Conservation (phyloP, 2,329 filamentous ascomycete species). For the Aspergillus sp. region DNA sequence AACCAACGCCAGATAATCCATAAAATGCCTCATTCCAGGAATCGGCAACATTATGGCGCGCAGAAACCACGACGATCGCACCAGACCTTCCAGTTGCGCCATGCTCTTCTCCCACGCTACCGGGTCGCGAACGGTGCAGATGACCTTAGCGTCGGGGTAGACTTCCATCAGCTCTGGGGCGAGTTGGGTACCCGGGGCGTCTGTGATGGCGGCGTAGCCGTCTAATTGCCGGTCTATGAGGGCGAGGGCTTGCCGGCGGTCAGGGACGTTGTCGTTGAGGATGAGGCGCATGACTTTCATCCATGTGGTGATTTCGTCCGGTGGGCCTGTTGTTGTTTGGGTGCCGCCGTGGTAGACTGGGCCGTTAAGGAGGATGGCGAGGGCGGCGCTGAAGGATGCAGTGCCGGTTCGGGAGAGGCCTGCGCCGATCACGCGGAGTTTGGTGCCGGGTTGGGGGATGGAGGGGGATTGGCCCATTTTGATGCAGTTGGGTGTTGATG, state of each 20-base stretch:
- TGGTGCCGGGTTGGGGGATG: conserved; percentile 4
- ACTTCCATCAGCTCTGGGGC: conserved; percentile 50
- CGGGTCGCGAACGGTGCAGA: conserved; percentile 39
- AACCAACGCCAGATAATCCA: conserved; percentile 20
- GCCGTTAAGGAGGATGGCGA: conserved; percentile 51
- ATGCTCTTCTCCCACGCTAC: conserved; percentile 27
- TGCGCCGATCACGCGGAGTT: conserved; percentile 31
- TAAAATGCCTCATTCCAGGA: conserved; percentile 28
- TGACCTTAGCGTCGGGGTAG: conserved; percentile 53
- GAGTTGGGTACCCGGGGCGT: conserved; percentile 47
- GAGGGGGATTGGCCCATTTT: conserved; percentile 10
- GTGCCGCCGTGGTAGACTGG: conserved; percentile 55
- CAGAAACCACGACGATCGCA: conserved; percentile 21
- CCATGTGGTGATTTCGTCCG: conserved; percentile 27
- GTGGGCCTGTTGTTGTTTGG: conserved; percentile 29
- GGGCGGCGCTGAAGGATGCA: conserved; percentile 52
- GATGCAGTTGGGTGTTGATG: background rate
- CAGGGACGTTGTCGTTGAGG: background rate
- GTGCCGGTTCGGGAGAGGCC: conserved; percentile 52
- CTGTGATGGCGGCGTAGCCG: conserved; percentile 52
- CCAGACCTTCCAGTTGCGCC: conserved; percentile 17
- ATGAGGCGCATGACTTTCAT: conserved; percentile 15
- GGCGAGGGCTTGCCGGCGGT: background rate
- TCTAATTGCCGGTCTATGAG: conserved; percentile 21
- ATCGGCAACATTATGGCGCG: conserved; percentile 25